Percentiles rank a stretch among this genome's conserved stretches.
phyloP scores from a whole-genome alignment of 352 stramenopile genomes.

The Pythium pyrilobum region DNA sequence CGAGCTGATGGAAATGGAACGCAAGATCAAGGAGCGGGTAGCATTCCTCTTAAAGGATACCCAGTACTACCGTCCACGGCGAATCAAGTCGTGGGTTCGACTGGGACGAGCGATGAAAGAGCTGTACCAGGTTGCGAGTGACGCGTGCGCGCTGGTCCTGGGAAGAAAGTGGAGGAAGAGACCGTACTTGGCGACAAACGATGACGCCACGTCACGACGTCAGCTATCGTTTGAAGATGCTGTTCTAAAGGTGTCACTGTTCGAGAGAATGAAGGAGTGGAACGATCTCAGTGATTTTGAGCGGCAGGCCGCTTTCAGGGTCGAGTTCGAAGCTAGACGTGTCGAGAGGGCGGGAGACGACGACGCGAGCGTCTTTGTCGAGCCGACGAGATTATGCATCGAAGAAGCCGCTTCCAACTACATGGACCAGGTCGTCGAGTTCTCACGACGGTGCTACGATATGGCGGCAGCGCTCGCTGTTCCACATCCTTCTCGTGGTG shows the following conservation, averaged over 20 bases:
- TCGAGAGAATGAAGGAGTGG: slow-evolving; percentile 55
- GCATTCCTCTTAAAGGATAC: slow-evolving; percentile 59
- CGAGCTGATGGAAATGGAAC: slow-evolving; percentile 60
- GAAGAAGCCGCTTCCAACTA: slow-evolving; percentile 42
- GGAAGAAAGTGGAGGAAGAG: slow-evolving; percentile 27
- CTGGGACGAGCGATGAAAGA: slow-evolving; percentile 67
- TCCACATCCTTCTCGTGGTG: neutral
- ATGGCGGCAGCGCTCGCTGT: slow-evolving; percentile 50
- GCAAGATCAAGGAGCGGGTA: slow-evolving; percentile 45
- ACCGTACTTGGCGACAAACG: no score
- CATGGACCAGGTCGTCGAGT: slow-evolving; percentile 53
- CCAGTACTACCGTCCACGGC: slow-evolving; percentile 47
- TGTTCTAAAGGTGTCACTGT: slow-evolving; percentile 37
- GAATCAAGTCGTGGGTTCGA: slow-evolving; percentile 61
- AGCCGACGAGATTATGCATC: slow-evolving; percentile 26
- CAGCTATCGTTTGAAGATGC: slow-evolving; percentile 37
- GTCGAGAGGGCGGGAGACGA: neutral
- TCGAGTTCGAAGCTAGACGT: slow-evolving; percentile 1
- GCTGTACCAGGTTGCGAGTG: slow-evolving; percentile 55
- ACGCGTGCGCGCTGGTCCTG: slow-evolving; percentile 51
- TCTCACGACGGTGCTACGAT: slow-evolving; percentile 51
- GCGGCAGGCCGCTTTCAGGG: slow-evolving; percentile 12
- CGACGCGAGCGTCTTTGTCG: neutral
- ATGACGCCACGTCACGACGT: no score
- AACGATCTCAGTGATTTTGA: slow-evolving; percentile 20